Percentiles rank a stretch among this genome's conserved stretches.
Evolutionary conservation across 176 grass and related monocot species (phyloP).

Genomic region (Guadua angustifolia): DNA sequence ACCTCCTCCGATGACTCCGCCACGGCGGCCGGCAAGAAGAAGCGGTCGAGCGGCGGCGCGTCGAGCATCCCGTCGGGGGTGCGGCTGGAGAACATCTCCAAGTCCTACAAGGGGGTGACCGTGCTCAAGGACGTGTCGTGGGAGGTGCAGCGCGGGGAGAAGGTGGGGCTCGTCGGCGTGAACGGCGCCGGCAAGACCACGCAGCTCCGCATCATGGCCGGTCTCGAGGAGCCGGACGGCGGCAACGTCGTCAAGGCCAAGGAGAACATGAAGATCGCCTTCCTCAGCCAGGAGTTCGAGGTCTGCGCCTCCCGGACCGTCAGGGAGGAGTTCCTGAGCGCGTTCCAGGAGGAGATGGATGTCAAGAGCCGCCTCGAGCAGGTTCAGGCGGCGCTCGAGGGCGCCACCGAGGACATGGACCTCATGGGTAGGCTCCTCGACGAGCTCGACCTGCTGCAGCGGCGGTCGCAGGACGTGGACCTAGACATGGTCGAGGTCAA

Average conservation of each 20-base stretch:
- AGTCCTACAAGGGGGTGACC: constrained; percentile 80
- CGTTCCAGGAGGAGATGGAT: constrained; percentile 91
- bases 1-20: constrained; percentile 27
- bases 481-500: constrained; percentile 78
- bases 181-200: constrained; percentile 97
- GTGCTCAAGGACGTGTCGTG: constrained; percentile 85
- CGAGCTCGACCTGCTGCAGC: constrained; percentile 90
- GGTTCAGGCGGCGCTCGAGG: constrained; percentile 76
- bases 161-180: constrained; percentile 91
- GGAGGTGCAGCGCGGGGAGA: constrained; percentile 96
- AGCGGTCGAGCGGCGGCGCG: constrained; percentile 68
- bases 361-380: constrained; percentile 72
- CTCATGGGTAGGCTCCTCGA: constrained; percentile 87
- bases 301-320: constrained; percentile 75
- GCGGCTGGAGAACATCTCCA: constrained; percentile 78
- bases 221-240: constrained; percentile 75
- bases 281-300: constrained; percentile 93
- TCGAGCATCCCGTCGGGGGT: constrained; percentile 88
- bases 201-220: constrained; percentile 80
- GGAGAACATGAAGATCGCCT: constrained; percentile 83
- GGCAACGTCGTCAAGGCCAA: constrained; percentile 81
- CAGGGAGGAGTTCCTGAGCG: constrained; percentile 73
- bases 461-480: constrained; percentile 71
- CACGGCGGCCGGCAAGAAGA: constrained; percentile 51
- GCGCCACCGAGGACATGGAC: constrained; percentile 69